Evolutionary conservation across 2,329 filamentous ascomycete species (phyloP).

Genomic region (Hypoxylon sp.): DNA sequence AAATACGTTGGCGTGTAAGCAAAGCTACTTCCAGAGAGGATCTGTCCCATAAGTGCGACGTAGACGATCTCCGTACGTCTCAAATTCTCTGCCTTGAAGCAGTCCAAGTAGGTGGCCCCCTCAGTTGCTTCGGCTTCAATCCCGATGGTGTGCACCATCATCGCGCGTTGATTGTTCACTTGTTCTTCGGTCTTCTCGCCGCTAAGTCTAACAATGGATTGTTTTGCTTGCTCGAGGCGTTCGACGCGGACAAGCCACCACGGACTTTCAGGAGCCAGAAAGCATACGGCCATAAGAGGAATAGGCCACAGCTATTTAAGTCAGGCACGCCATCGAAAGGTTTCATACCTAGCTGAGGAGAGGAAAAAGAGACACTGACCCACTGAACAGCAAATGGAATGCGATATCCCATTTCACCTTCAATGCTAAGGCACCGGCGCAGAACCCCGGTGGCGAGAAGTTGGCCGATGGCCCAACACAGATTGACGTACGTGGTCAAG

Average conservation of each 20-base stretch:
- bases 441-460: conserved; percentile 56
- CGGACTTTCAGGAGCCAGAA: conserved; percentile 60
- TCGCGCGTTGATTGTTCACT: conserved; percentile 55
- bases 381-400: conserved; percentile 60
- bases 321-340: not conserved
- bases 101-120: conserved; percentile 60
- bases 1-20: conserved; percentile 56
- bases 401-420: conserved; percentile 57
- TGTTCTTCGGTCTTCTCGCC: conserved; percentile 49
- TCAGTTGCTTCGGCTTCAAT: conserved; percentile 55
- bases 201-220: conserved; percentile 52
- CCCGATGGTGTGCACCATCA: conserved; percentile 60
- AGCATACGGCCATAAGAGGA: conserved; percentile 54
- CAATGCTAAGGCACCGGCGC: conserved; percentile 51
- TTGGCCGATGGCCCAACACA: conserved; percentile 61
- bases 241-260: conserved; percentile 60
- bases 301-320: conserved; percentile 53
- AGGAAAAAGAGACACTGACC: conserved; percentile 40
- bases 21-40: conserved; percentile 52
- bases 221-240: conserved; percentile 52
- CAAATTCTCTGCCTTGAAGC: conserved; percentile 59
- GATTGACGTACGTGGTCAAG: conserved; percentile 59
- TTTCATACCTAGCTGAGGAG: not conserved
- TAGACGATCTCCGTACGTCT: conserved; percentile 59
- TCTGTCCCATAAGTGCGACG: conserved; percentile 53